phyloP scores from a whole-genome alignment of 1,284 basidiomycete species.

The Meira nashicola region DNA sequence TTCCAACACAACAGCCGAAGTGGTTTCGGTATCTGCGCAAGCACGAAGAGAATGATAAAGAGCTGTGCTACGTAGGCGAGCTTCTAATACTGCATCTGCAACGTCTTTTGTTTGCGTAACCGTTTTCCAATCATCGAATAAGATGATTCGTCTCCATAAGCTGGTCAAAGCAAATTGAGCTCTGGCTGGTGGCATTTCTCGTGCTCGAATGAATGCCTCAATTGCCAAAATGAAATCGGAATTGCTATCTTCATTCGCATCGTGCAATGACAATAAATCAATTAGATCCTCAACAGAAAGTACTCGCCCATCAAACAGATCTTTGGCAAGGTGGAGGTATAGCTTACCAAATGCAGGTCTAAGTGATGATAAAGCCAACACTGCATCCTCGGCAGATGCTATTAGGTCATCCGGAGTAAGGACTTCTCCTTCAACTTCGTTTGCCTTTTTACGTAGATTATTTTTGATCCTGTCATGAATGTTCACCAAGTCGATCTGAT shows the following conservation, averaged over 20 bases:
- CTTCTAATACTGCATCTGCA: slow-evolving; percentile 26
- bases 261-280: slow-evolving; percentile 59
- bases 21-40: background rate
- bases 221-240: slow-evolving; percentile 56
- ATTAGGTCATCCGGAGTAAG: background rate
- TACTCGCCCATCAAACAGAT: slow-evolving; percentile 52
- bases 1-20: background rate
- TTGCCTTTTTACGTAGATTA: background rate
- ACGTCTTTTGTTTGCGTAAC: slow-evolving; percentile 14
- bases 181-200: slow-evolving; percentile 65
- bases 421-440: background rate
- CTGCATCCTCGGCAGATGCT: background rate
- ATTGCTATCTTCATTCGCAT: slow-evolving; percentile 52
- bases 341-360: slow-evolving; percentile 1
- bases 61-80: slow-evolving; percentile 21
- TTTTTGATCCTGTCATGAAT: slow-evolving; percentile 57
- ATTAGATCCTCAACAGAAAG: slow-evolving; percentile 57
- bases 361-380: background rate
- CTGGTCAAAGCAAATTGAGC: slow-evolving; percentile 57
- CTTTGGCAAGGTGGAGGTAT: background rate
- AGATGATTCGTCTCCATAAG: slow-evolving; percentile 80
- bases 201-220: slow-evolving; percentile 55
- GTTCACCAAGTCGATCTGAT: slow-evolving; percentile 58
- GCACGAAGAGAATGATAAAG: slow-evolving; percentile 21
- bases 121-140: slow-evolving; percentile 64